Conservation (phyloP, 1,284 basidiomycete genomes). For the Cystobasidium pallidum region DNA sequence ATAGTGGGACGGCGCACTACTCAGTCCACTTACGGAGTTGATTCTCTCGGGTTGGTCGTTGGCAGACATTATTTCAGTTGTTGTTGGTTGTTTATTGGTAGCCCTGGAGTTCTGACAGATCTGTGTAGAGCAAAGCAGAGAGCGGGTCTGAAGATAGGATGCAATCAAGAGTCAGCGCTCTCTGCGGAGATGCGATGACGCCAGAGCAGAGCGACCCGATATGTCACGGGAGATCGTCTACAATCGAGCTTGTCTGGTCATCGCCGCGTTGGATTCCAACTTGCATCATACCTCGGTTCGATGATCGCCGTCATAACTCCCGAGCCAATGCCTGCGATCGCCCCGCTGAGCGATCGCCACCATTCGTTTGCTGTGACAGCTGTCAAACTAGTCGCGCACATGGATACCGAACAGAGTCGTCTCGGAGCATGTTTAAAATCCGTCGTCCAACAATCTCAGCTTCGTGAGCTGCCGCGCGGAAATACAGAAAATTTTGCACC, state of each 20-base stretch:
- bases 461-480: too few relatives aligned
- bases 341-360: neutral
- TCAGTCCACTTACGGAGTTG: constrained; percentile 31
- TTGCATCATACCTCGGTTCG: constrained; percentile 14
- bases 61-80: constrained; percentile 26
- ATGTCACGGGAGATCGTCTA: neutral
- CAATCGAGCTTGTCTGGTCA: neutral
- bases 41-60: constrained; percentile 42
- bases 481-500: too few relatives aligned
- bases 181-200: neutral
- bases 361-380: neutral
- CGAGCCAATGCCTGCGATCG: neutral
- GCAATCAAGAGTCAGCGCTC: neutral
- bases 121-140: constrained; percentile 4
- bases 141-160: neutral
- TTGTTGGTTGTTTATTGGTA: constrained; percentile 19
- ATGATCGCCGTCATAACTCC: neutral
- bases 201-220: neutral
- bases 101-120: neutral
- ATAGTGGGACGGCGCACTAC: neutral
- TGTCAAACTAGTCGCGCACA: constrained; percentile 8
- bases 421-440: neutral
- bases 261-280: neutral
- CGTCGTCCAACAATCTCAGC: too few relatives aligned
- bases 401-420: neutral